Evolutionary conservation across 257 asterid species (phyloP), one percentile per base, ranked within the genome.

Genomic region (Fraxinus quadrangulata): DNA sequence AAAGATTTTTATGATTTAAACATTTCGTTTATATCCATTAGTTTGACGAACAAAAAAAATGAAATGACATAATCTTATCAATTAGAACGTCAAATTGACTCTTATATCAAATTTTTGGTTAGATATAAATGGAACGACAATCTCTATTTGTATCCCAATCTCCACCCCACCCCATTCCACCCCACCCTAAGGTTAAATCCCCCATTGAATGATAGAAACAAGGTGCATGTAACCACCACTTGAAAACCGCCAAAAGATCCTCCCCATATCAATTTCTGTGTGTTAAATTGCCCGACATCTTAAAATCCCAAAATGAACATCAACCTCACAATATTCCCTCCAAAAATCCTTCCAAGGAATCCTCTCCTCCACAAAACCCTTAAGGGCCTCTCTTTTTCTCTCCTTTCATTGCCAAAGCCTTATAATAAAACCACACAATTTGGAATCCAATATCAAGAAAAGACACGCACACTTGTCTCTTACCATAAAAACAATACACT

Each of bases 391-490:
- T 42, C 51, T 42, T 13, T 42, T 42, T 42, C 75, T 36, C 26
- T 51, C 67, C 6, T 61, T 24, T 63, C 34, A 24, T 63, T 63
- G 4, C 12, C 34, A 9, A 63, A 63, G 34, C 19, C 34, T 63
- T 4, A 26, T 63, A 51, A 80, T 30, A 65, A 77, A 78, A 78
- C 87, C 89, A 88, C 88, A 84, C 78, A 83, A 83, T 31, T 75
- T 61, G 59, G 89, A 75, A 69, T 70, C 78, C 51, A 42, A 42
- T 42, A 42, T 11, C 51, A 42, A 42, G 36, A 71, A 4, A 81
- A 78, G 87, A 83, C 93, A 89, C 92, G 96, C 92, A 84, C 83
- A 81, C 36, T 81, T 84, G 88, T 83, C 89, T 24, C 83, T 24
- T 79, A 82, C 98, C 97, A 90, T 90, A 82, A 85, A 76, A 78